Conservation (phyloP, 23 red algal genomes). For the Gracilaria gracilis region DNA sequence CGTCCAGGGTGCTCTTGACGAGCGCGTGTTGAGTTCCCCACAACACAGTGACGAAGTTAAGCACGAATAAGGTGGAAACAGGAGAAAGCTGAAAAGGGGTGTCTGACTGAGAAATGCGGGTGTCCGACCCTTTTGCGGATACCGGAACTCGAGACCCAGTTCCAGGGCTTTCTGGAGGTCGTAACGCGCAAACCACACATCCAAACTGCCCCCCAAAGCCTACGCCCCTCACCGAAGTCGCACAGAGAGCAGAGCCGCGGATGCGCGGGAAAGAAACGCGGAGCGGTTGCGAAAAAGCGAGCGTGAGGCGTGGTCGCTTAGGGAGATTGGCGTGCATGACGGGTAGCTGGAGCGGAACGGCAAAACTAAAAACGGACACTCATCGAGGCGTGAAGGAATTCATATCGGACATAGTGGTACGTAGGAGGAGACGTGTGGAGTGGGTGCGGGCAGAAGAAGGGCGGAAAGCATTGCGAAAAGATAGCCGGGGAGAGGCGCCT, state of each 20-base stretch:
- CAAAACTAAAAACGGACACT: not conserved
- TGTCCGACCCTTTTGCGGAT: not conserved
- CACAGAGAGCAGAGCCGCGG: not conserved
- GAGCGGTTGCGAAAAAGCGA: not conserved
- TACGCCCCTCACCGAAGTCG: not conserved
- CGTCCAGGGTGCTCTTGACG: constrained; percentile 80
- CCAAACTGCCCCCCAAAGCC: not conserved
- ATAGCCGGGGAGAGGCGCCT: not conserved
- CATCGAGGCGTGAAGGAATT: not conserved
- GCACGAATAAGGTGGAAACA: constrained; percentile 43
- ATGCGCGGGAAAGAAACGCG: not conserved
- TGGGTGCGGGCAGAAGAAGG: no score
- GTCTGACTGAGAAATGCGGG: not conserved
- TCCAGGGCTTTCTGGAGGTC: not conserved
- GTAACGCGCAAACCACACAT: not conserved
- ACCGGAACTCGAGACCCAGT: not conserved
- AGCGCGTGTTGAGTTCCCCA: constrained; percentile 98
- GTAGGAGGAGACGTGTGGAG: not conserved
- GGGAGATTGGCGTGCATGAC: not conserved
- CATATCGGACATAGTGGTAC: not conserved
- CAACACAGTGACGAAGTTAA: constrained; percentile 86
- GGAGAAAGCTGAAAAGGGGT: constrained; percentile 24
- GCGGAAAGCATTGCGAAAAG: not conserved
- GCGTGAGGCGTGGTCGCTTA: not conserved
- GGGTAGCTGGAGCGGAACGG: not conserved